Evolutionary conservation across 2,329 filamentous ascomycete species (phyloP), one percentile per base, ranked within the genome.

Genomic region (Colletotrichum tabaci): DNA sequence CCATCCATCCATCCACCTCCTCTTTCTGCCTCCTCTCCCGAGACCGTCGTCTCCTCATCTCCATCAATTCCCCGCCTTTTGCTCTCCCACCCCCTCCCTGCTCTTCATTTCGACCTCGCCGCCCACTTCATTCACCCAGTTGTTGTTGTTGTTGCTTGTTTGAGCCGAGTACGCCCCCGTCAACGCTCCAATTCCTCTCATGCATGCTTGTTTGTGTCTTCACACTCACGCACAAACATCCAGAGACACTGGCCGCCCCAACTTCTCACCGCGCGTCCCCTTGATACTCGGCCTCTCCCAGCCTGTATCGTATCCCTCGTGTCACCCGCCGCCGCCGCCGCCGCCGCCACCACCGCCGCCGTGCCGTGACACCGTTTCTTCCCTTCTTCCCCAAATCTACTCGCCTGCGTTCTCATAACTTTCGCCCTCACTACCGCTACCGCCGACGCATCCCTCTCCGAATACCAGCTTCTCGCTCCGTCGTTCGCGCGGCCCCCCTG

Each of bases 21-120:
- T 74, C 66, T 44, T 64, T 73, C 72, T 49, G 23, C 49, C 55
- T 67, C 61, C 56, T 66, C 71, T 61, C 61, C 67, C 67, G 52
- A 63, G 38, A n/a, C 18, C 21, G 52, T 68, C 21, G 52, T 68
- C 73, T 74, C 73, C 72, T 74, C 72, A 72, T 70, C 73, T 72
- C 71, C 73, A 74, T 72, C 67, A 61, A 70, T 72, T 72, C 68
- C 73, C 73, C 73, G 73, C 71, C 73, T 71, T 74, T 74, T 72
- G 38, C 61, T 64, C 63, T 72, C 73, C 71, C 71, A 73, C 71
- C 71, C 73, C 73, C 80, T 77, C 75, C 75, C 78, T 64, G 53
- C 69, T 26, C 47, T 61, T 62, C 61, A 67, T 61, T 50, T 71
- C 35, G 55, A 58, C 50, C 77, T 79, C 74, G 78, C 62, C 50